Evolutionary conservation across 2,329 filamentous ascomycete species (phyloP).

Genomic region (Penicillium crustosum): DNA sequence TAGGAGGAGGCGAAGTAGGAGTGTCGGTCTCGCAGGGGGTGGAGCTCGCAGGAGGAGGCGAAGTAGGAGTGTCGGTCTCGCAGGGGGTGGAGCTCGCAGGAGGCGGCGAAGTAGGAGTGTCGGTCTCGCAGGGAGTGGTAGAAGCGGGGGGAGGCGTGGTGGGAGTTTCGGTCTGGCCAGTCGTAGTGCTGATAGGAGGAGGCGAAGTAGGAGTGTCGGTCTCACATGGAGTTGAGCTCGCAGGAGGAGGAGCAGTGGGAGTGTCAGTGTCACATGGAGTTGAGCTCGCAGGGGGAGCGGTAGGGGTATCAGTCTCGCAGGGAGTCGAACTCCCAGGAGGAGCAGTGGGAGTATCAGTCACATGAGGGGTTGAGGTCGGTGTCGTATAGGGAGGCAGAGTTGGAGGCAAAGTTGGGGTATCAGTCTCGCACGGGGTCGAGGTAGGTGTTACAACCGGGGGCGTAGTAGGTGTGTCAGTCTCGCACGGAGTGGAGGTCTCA

Average conservation of each 20-base stretch:
- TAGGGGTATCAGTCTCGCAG: too few relatives aligned
- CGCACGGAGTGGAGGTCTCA: neutral
- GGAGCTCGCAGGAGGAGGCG: slow-evolving; percentile 1
- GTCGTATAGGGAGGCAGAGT: neutral
- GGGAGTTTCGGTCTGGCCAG: too few relatives aligned
- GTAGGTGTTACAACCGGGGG: neutral
- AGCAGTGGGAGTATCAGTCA: neutral
- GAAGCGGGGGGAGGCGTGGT: too few relatives aligned
- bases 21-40: slow-evolving; percentile 14
- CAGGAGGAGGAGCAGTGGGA: too few relatives aligned
- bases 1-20: neutral
- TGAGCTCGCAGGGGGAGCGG: too few relatives aligned
- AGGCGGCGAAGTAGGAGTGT: neutral
- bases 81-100: neutral
- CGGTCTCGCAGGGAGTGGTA: neutral
- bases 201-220: too few relatives aligned
- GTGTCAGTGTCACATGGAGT: too few relatives aligned
- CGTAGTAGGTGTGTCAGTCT: neutral
- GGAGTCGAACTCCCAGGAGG: neutral
- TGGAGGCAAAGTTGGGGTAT: neutral
- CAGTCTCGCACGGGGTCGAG: slow-evolving; percentile 1
- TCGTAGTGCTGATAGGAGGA: too few relatives aligned
- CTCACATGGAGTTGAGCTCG: too few relatives aligned
- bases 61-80: neutral
- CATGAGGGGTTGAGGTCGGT: slow-evolving; percentile 3